Percentiles rank a stretch among this genome's conserved stretches.
Evolutionary conservation across 2,329 filamentous ascomycete genomes (phyloP).

Genomic region (Penicillium sclerotigenum): DNA sequence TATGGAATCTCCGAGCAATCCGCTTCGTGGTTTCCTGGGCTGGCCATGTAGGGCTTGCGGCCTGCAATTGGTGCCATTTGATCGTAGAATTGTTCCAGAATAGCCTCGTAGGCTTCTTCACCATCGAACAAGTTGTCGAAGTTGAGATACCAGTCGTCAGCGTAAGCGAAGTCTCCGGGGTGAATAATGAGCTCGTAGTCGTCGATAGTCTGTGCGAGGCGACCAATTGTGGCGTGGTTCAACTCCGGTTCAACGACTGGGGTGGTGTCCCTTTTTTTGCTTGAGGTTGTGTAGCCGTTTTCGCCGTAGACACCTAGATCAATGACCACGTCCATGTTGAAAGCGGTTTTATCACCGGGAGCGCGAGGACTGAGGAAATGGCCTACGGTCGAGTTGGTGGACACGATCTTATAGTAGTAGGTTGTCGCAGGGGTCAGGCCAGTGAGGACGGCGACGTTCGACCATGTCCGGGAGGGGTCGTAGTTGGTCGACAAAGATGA

Average conservation of each 20-base stretch:
- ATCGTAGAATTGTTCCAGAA: slow-evolving; percentile 56
- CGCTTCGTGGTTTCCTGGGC: slow-evolving; percentile 60
- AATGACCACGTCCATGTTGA: slow-evolving; percentile 52
- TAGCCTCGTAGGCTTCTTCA: slow-evolving; percentile 54
- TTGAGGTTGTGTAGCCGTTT: slow-evolving; percentile 52
- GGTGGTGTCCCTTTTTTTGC: slow-evolving; percentile 50
- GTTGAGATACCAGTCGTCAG: slow-evolving; percentile 56
- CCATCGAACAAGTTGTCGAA: slow-evolving; percentile 49
- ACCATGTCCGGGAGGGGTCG: slow-evolving; percentile 53
- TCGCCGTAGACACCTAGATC: slow-evolving; percentile 55
- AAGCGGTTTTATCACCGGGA: slow-evolving; percentile 55
- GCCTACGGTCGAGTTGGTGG: slow-evolving; percentile 53
- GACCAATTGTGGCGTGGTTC: slow-evolving; percentile 59
- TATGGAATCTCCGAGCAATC: slow-evolving; percentile 42
- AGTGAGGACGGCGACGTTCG: slow-evolving; percentile 49
- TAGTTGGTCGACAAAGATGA: slow-evolving; percentile 51
- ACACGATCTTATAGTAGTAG: slow-evolving; percentile 60
- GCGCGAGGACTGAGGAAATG: slow-evolving; percentile 54
- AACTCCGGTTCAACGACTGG: slow-evolving; percentile 51
- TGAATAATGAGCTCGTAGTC: slow-evolving; percentile 52
- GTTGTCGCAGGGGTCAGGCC: slow-evolving; percentile 52
- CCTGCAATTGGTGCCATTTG: slow-evolving; percentile 54
- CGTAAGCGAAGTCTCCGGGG: slow-evolving; percentile 54
- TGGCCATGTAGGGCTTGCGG: slow-evolving; percentile 56
- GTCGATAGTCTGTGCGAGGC: slow-evolving; percentile 51